Evolutionary conservation across 2,329 filamentous ascomycete species (phyloP).

Genomic region (Phyllosticta paracitricarpa): DNA sequence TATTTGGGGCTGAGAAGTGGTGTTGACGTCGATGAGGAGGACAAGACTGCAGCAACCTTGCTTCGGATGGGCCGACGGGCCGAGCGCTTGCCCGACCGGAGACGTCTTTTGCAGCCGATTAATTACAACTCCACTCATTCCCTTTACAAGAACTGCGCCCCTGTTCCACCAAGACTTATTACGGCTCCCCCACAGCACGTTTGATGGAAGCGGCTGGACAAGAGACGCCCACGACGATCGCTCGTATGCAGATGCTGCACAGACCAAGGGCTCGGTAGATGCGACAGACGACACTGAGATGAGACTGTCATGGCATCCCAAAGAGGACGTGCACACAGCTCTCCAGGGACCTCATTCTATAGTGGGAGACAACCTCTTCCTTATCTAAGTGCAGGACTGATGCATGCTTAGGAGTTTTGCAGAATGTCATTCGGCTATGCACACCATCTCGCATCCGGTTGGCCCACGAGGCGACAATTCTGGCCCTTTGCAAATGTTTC

Average conservation of each 20-base stretch:
- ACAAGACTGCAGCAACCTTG: background rate
- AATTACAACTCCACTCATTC: constrained; percentile 8
- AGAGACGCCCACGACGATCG: constrained; percentile 2
- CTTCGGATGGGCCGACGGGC: constrained; percentile 2
- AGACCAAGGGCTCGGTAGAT: background rate
- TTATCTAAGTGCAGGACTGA: background rate
- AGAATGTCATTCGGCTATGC: background rate
- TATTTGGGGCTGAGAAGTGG: background rate
- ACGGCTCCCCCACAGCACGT: constrained; percentile 5
- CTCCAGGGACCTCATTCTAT: background rate
- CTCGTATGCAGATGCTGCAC: constrained; percentile 3
- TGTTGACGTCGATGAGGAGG: background rate
- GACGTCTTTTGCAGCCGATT: constrained; percentile 6
- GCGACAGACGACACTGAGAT: constrained; percentile 1
- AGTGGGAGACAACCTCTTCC: background rate
- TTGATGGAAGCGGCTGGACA: constrained; percentile 4
- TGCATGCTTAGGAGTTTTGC: background rate
- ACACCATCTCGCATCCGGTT: background rate
- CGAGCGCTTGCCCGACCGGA: constrained; percentile 1
- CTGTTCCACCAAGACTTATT: constrained; percentile 1
- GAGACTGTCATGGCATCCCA: background rate
- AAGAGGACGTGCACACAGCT: background rate
- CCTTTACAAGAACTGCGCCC: constrained; percentile 1
- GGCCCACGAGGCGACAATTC: background rate
- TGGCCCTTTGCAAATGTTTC: background rate